These are phyloP conservation scores for Iodosphaeria phyllophila DNA, from an alignment of 2,329 filamentous ascomycete species.

Conservation along the genomic window DNA sequence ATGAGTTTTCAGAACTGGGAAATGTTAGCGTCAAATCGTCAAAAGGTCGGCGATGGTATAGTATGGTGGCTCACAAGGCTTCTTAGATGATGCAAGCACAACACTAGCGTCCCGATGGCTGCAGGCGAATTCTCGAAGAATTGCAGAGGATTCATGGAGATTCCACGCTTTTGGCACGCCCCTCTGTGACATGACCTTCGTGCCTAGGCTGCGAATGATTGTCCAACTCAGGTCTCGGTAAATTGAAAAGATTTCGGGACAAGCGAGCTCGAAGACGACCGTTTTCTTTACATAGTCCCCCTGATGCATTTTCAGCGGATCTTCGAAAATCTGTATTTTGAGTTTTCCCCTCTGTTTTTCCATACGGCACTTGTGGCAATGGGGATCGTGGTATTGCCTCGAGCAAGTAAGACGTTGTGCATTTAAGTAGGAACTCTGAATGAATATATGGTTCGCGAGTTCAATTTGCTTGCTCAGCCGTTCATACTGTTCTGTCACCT, in stretches of 20 bases:
- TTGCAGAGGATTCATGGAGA: constrained; percentile 6
- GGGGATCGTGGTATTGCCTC: constrained; percentile 6
- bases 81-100: too few relatives aligned
- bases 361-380: constrained; percentile 18
- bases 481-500: constrained; percentile 13
- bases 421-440: constrained; percentile 5
- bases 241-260: constrained; percentile 13
- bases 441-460: constrained; percentile 13
- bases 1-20: constrained; percentile 20
- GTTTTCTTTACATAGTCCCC: constrained; percentile 12
- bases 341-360: constrained; percentile 12
- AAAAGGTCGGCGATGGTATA: constrained; percentile 1
- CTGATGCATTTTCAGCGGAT: constrained; percentile 19
- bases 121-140: too few relatives aligned
- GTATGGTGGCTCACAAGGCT: too few relatives aligned
- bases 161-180: constrained; percentile 5
- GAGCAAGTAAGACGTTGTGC: too few relatives aligned
- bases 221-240: constrained; percentile 24
- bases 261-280: constrained; percentile 21
- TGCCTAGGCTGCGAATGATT: constrained; percentile 14
- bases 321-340: constrained; percentile 18
- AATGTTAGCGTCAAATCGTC: constrained; percentile 3
- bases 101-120: too few relatives aligned
- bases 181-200: constrained; percentile 2
- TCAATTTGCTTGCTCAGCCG: constrained; percentile 13